Percentiles rank a stretch among this genome's conserved stretches.
These are phyloP conservation scores for Fusarium tupiense DNA, from an alignment of 2,329 filamentous ascomycete genomes.

Conservation along the genomic window DNA sequence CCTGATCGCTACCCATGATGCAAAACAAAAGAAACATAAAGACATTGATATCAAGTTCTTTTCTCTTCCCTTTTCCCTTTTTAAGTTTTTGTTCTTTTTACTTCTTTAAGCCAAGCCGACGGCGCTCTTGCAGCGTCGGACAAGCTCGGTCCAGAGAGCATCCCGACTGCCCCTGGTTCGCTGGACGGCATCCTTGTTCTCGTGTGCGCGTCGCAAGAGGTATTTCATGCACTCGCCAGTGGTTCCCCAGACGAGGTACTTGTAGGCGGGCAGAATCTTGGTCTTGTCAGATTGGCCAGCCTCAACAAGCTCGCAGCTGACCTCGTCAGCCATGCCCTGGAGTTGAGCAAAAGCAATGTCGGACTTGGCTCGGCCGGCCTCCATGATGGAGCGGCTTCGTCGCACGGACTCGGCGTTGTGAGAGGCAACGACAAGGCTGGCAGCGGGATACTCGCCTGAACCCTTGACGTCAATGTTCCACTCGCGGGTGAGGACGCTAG, in stretches of 20 bases:
- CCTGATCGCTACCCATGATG: slow-evolving; percentile 45
- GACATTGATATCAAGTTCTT: slow-evolving; percentile 36
- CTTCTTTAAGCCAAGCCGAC: slow-evolving; percentile 50
- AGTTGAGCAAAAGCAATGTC: slow-evolving; percentile 71
- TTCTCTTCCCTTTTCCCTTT: slow-evolving; percentile 16
- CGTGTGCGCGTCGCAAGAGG: slow-evolving; percentile 68
- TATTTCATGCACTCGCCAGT: slow-evolving; percentile 89
- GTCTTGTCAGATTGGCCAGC: slow-evolving; percentile 46
- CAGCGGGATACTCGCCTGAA: slow-evolving; percentile 61
- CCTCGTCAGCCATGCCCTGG: slow-evolving; percentile 95
- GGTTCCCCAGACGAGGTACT: slow-evolving; percentile 76
- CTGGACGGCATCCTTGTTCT: slow-evolving; percentile 77
- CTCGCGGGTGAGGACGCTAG: slow-evolving; percentile 70
- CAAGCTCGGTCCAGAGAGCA: slow-evolving; percentile 70
- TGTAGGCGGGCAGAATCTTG: slow-evolving; percentile 68
- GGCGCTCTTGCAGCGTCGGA: slow-evolving; percentile 60
- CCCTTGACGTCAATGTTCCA: slow-evolving; percentile 50
- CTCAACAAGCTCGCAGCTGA: slow-evolving; percentile 72
- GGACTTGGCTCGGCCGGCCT: slow-evolving; percentile 53
- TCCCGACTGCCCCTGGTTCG: slow-evolving; percentile 69
- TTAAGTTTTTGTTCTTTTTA: background rate
- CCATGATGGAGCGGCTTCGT: slow-evolving; percentile 62
- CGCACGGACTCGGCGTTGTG: slow-evolving; percentile 82
- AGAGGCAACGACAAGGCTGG: slow-evolving; percentile 78
- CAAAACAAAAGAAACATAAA: slow-evolving; percentile 38